Base-by-base conservation (phyloP, 1,284 basidiomycete genomes). In the Polyporus tsugae region DNA sequence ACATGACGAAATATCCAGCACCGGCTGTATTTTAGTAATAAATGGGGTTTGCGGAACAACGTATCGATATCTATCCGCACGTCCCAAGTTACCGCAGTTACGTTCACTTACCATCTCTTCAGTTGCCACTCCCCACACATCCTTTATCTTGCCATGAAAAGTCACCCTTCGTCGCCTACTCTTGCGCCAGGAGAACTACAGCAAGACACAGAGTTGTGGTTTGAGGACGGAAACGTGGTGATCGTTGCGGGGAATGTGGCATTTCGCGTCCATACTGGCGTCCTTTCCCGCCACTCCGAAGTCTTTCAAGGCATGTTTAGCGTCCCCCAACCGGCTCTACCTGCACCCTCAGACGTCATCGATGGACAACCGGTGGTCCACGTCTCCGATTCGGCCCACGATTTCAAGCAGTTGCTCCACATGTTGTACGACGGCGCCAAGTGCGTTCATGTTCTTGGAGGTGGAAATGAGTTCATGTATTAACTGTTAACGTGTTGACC, bases 211-310 rank as follows among this genome's bases (percentile, higher is more conserved):
- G 59, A 60, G 36, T 44, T 62, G 44, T 63, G 62, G 62, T 33
- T 63, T 22, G 46, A 29, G 38, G 62, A 63, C 52, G 62, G 62
- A n/a, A 63, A 63, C 38, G 44, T 55, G 5, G 62, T 63, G 11
- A 13, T 55, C 36, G 10, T 63, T 6, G 49, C 62, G 7, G 35
- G 38, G 15, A 7, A 6, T 19, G 22, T 17, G 13, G 38, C 49
- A 6, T 63, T 63, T 29, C 49, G 62, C 11, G 52, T 55, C 9
- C 61, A 62, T n/a, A 22, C 44, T n/a, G 61, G 61, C 33, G 7
- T 62, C 19, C 61, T 62, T 13, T 35, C 61, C 11, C 61, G 42
- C 36, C 61, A 52, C 46, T 52, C 61, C n/a, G 61, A 66, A 29
- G 15, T 44, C 29, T 66, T 66, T 49, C 22, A 33, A 13, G 15